Base-by-base conservation (phyloP, 352 stramenopile genomes). In the Achlya hypogyna region DNA sequence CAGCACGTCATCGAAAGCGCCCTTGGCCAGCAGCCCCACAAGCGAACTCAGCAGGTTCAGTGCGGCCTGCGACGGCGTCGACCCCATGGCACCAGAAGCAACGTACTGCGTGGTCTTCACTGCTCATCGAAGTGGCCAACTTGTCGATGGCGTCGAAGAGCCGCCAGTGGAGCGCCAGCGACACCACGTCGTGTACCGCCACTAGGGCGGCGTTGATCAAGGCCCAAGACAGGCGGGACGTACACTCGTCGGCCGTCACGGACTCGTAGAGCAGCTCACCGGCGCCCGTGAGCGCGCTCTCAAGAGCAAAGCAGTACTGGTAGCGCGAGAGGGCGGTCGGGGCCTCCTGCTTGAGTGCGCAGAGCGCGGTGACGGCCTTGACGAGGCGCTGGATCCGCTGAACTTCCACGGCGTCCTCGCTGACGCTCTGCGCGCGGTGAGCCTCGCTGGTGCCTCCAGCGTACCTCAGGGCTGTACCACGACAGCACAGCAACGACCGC, bases 91-190 rank as follows among this genome's bases (percentile, higher is more conserved):
- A 10, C 12, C 6, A 10, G 35, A 29, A 27, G 25, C 22, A 9
- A 51, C 42, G 45, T 40, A 71, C 65, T 0, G 63, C 66, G 62
- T 93, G 84, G 63, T 93, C 84, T 80, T 93, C 84, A 34, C 84
- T 93, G 69, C 75, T 93, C 84, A 93, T 89, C 0, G 84, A 90
- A 2, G 77, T 88, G 8, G 84, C 82, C 12, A 93, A 63, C 35
- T 71, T 79, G 27, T 88, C 59, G 3, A 87, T 72, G 56, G 83
- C 77, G 43, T 91, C 79, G 47, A 90, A 91, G 27, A 93, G 65
- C 0, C 72, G 73, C 84, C 84, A 93, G 38, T 89, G 77, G 4
- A 93, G 68, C 3, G 82, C 82, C n/a, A 93, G 70, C 4, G 81
- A 75, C 23, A 84, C 66, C 0, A 73, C 78, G 62, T 93, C 78